These are phyloP conservation scores for Paxillus rubicundulus DNA, from an alignment of 768 basidiomycete species.

Conservation along the genomic window DNA sequence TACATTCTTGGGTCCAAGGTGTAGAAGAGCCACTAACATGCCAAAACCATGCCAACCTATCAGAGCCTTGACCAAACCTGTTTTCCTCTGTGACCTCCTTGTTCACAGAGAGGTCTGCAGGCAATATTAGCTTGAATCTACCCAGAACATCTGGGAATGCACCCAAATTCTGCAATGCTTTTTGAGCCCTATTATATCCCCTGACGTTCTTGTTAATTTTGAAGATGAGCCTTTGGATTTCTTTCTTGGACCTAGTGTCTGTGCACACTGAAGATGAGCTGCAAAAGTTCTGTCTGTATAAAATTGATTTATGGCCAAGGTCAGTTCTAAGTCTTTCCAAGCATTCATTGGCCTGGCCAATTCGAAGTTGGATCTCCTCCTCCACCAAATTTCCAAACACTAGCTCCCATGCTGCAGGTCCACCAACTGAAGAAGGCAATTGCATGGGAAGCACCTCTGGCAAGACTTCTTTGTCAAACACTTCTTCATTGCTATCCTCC, in stretches of 20 bases:
- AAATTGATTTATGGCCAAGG: slow-evolving; percentile 1
- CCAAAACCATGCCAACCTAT: slow-evolving; percentile 6
- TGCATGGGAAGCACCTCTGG: neutral
- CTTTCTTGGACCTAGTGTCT: slow-evolving; percentile 2
- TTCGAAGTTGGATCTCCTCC: slow-evolving; percentile 2
- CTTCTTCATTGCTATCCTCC: no score
- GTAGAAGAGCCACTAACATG: no score
- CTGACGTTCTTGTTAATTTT: slow-evolving; percentile 1
- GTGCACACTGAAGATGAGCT: neutral
- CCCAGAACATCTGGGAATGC: neutral
- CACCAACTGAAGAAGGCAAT: slow-evolving; percentile 3
- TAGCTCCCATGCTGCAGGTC: neutral
- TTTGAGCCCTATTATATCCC: slow-evolving; percentile 1
- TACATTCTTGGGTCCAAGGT: no score
- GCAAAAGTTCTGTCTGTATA: slow-evolving; percentile 4
- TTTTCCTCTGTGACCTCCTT: slow-evolving; percentile 12
- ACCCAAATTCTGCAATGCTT: neutral
- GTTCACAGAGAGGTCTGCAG: neutral
- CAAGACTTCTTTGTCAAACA: no score
- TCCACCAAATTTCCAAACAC: neutral
- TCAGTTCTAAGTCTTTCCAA: slow-evolving; percentile 1
- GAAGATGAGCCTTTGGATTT: neutral
- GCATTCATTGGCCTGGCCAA: slow-evolving; percentile 7
- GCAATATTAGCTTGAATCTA: neutral
- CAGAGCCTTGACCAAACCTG: slow-evolving; percentile 4